Conservation (phyloP, 352 stramenopile genomes). For the Peronospora destructor region DNA sequence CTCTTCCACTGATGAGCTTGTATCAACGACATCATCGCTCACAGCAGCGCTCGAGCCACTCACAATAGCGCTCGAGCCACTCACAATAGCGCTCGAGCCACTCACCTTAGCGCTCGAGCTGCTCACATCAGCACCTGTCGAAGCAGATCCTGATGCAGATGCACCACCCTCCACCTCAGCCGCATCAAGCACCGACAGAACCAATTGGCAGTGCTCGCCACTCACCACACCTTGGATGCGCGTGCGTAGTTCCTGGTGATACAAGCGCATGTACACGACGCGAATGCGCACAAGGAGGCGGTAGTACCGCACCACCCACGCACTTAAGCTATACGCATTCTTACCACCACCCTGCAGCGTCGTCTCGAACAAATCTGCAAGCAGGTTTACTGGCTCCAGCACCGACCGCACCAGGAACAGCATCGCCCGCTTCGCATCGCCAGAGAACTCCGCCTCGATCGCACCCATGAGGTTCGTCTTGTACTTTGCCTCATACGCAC, state of each 20-base stretch:
- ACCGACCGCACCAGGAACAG: constrained; percentile 43
- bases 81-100: neutral
- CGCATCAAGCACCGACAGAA: constrained; percentile 21
- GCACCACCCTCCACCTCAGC: constrained; percentile 14
- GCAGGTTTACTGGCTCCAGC: constrained; percentile 39
- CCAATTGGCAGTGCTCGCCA: constrained; percentile 20
- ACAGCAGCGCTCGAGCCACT: constrained; percentile 1
- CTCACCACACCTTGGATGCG: constrained; percentile 20
- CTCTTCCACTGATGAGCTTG: constrained; percentile 12
- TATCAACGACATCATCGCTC: constrained; percentile 5
- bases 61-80: neutral
- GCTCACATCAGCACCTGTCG: constrained; percentile 7
- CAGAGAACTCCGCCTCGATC: constrained; percentile 53
- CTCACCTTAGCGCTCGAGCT: constrained; percentile 6
- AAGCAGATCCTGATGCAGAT: constrained; percentile 12
- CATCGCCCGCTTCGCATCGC: constrained; percentile 36
- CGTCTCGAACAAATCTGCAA: constrained; percentile 51
- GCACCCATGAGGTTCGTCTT: constrained; percentile 42
- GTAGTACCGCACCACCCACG: constrained; percentile 59
- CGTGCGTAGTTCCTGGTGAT: constrained; percentile 34
- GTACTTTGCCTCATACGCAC: constrained; percentile 50
- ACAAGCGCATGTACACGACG: constrained; percentile 45
- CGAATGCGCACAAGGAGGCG: constrained; percentile 31
- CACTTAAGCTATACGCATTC: constrained; percentile 49
- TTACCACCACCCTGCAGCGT: constrained; percentile 63